Evolutionary conservation across 2,329 filamentous ascomycete species (phyloP), one percentile per base, ranked within the genome.

Genomic region (Colletotrichum noveboracense): DNA sequence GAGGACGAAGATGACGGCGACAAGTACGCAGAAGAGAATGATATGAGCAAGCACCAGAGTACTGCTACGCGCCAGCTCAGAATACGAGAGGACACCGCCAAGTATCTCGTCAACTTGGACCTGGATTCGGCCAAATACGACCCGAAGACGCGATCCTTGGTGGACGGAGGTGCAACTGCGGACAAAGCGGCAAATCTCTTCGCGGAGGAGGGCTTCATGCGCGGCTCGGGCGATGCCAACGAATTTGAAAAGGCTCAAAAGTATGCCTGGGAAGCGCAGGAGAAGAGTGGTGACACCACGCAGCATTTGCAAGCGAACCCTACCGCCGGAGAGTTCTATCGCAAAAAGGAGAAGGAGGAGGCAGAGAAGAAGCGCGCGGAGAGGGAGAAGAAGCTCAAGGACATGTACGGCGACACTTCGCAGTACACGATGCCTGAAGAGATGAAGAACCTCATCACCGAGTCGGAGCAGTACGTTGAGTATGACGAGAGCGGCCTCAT

Each of bases 81-180:
- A 77, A 92, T 99, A 83, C 92, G 97, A 83, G 97, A 99, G 86
- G 97, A 99, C 83, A 99, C 97, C 1, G 97, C 97, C 26, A 98
- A 98, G 82, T 99, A 99, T 83, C 89, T 99, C 4, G 88, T 98
- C 10, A 98, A 98, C 82, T 91, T 99, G 32, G 97, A 99, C 82
- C 89, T 98, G 4, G 97, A 99, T 81, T 98, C 96, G 2, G 97
- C 97, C 3, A 97, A 98, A 84, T 99, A 99, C 85, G 96, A 99
- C 81, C 97, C 97, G 0, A 99, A 99, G 83, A 98, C 96, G 14
- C 91, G 97, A 80, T 94, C 94, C 10, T 95, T 99, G 89, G 94
- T 98, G 26, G 95, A 98, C 81, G 93, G 92, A 77, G 95, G 96
- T 64, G 95, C 94, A 8, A 94, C 93, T 36, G 91, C 91, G 26